Conservation (phyloP, 2,329 filamentous ascomycete species). For the Fusarium sp. region DNA sequence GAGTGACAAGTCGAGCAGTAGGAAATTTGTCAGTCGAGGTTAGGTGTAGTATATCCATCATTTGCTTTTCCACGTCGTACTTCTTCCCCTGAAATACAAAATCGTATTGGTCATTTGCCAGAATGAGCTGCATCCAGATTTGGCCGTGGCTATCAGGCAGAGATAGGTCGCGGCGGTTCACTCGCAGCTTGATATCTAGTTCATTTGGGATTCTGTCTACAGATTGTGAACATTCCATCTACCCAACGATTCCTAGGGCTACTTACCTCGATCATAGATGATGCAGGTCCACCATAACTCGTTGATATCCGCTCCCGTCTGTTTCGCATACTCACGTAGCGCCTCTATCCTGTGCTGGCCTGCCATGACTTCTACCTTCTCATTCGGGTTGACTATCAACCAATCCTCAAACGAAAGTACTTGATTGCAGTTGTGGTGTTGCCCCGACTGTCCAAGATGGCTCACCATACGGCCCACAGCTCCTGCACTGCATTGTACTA, state of each 20-base stretch:
- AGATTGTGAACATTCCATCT: too few species aligned
- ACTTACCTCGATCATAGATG: constrained; percentile 24
- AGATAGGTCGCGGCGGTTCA: constrained; percentile 15
- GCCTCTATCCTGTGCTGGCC: constrained; percentile 21
- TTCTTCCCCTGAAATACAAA: constrained; percentile 3
- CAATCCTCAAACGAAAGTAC: constrained; percentile 5
- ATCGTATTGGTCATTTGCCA: not conserved
- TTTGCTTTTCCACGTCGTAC: not conserved
- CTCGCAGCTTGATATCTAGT: constrained; percentile 17
- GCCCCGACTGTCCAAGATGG: not conserved
- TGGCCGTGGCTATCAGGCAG: constrained; percentile 22
- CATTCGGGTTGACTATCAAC: constrained; percentile 1
- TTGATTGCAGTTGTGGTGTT: not conserved
- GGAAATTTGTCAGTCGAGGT: not conserved
- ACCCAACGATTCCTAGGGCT: too few species aligned
- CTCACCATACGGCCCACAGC: not conserved
- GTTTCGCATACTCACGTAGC: constrained; percentile 9
- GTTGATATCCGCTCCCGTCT: not conserved
- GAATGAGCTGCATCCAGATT: constrained; percentile 23
- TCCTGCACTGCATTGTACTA: constrained; percentile 1
- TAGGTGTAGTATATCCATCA: not conserved
- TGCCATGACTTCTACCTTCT: constrained; percentile 20
- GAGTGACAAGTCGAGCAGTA: not conserved
- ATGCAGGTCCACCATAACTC: constrained; percentile 26
- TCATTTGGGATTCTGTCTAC: constrained; percentile 8